phyloP scores from a whole-genome alignment of 768 basidiomycete species.

The Boletus rubropictus region DNA sequence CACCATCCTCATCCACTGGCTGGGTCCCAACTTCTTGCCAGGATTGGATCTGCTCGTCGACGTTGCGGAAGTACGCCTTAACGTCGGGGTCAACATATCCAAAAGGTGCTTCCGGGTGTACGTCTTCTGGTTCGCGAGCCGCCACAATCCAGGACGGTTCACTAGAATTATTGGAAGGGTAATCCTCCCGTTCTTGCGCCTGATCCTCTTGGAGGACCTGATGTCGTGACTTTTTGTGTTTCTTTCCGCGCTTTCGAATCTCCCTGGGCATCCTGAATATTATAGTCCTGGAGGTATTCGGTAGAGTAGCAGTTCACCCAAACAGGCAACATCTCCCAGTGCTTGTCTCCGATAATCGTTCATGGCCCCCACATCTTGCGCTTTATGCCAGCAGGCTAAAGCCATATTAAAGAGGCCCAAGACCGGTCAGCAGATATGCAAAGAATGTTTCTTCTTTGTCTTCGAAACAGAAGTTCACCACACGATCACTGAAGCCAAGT shows the following conservation, averaged over 20 bases:
- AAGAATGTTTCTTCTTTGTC: constrained; percentile 91
- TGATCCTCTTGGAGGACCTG: constrained; percentile 4
- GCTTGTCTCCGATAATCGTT: neutral
- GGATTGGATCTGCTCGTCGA: constrained; percentile 79
- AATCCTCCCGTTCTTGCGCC: constrained; percentile 2
- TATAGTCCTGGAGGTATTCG: neutral
- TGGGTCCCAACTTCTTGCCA: constrained; percentile 60
- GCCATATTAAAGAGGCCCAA: constrained; percentile 94
- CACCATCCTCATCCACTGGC: constrained; percentile 41
- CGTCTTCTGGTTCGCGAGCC: constrained; percentile 34
- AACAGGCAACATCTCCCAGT: constrained; percentile 1
- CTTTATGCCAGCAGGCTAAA: constrained; percentile 64
- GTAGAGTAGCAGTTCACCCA: neutral
- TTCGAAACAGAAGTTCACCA: constrained; percentile 99
- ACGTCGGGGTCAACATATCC: constrained; percentile 85
- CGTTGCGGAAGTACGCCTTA: constrained; percentile 88
- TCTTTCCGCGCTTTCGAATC: constrained; percentile 71
- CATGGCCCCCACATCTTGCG: constrained; percentile 82
- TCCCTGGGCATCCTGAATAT: constrained; percentile 58
- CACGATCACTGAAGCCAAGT: constrained; percentile 75
- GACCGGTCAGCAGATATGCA: constrained; percentile 96
- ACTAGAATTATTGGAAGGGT: constrained; percentile 16
- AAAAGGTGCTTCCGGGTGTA: constrained; percentile 72
- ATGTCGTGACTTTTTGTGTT: constrained; percentile 50
- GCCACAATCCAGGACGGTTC: constrained; percentile 71